Evolutionary conservation across 345 rosid species (phyloP), one percentile per base, ranked within the genome.

Genomic region (Eucalyptus caleyi): DNA sequence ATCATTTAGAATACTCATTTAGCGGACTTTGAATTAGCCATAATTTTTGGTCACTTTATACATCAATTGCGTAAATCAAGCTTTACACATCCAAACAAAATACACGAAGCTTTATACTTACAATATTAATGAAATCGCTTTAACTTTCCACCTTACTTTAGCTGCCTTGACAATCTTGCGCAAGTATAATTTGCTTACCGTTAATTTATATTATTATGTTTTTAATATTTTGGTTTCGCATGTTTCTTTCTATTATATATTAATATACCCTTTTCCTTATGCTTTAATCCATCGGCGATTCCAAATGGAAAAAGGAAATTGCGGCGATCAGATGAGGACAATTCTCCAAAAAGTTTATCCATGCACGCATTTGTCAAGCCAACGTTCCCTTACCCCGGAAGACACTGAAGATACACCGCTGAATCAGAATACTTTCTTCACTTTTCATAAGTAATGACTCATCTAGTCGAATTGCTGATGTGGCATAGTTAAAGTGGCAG

Each of bases 261-360:
- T 34, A 19, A 72, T 44, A 47, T 12, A 16, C 11, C 30, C 8
- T 7, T 77, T 88, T 50, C 81, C 86, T 88, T 72, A 32, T 32
- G 56, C 89, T 77, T 77, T 37, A 50, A 77, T 88, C 44, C 60
- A 86, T 90, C 54, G 37, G 47, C 47, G 88, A 88, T 88, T 81
- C 87, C 44, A 44, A 72, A 40, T 6, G 16, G 53, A 45, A 18
- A 82, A 16, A 80, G 88, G 50, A 16, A 27, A 37, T 89, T 56
- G 87, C 89, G 89, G 89, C 89, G 44, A 72, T 50, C 32, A 16
- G 23, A 26, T 0, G 24, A 23, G 54, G 49, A 45, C 40, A 49
- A 21, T 67, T 45, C 19, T 60, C n/a, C 44, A 4, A 34, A 87
- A 60, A 27, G 30, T 56, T 44, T 32, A 49, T 50, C n/a, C 40